These are phyloP conservation scores for Boletus bicolor DNA, from an alignment of 768 basidiomycete genomes.

Conservation along the genomic window DNA sequence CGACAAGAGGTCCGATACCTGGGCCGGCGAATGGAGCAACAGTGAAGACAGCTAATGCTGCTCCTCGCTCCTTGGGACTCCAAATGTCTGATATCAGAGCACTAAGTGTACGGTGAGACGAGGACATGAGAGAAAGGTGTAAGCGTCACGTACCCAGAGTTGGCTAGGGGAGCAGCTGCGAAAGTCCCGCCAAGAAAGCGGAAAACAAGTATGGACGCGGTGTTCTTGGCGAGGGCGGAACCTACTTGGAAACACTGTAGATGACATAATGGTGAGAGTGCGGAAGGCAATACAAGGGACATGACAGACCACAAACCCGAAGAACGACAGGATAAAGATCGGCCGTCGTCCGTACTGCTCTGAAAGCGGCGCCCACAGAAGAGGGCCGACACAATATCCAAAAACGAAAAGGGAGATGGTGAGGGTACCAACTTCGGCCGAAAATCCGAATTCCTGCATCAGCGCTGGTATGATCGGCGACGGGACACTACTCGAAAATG, in stretches of 20 bases:
- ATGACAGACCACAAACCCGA: conserved; percentile 48
- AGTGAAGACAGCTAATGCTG: conserved; percentile 63
- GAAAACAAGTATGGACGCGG: conserved; percentile 59
- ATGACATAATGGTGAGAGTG: neutral
- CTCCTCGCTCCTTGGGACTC: conserved; percentile 58
- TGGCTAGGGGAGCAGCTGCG: conserved; percentile 65
- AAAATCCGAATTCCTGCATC: conserved; percentile 46
- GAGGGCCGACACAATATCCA: conserved; percentile 66
- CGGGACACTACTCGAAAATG: conserved; percentile 62
- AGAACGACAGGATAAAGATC: conserved; percentile 54
- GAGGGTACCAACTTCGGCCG: conserved; percentile 48
- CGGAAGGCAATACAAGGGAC: neutral
- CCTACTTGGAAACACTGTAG: conserved; percentile 58
- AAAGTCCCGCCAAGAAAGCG: conserved; percentile 71
- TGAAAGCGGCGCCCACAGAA: conserved; percentile 57
- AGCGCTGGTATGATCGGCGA: conserved; percentile 46
- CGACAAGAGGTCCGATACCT: conserved; percentile 53
- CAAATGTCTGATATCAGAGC: conserved; percentile 59
- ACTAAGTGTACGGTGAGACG: conserved; percentile 23
- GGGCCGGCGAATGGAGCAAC: conserved; percentile 69
- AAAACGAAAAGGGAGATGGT: conserved; percentile 61
- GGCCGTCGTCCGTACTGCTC: conserved; percentile 58
- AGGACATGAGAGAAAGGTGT: neutral
- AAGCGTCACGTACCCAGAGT: conserved; percentile 50
- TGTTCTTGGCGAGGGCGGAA: conserved; percentile 58